phyloP scores from a whole-genome alignment of 1,139 yeast genomes.

The Lodderomyces oxycetoniae region DNA sequence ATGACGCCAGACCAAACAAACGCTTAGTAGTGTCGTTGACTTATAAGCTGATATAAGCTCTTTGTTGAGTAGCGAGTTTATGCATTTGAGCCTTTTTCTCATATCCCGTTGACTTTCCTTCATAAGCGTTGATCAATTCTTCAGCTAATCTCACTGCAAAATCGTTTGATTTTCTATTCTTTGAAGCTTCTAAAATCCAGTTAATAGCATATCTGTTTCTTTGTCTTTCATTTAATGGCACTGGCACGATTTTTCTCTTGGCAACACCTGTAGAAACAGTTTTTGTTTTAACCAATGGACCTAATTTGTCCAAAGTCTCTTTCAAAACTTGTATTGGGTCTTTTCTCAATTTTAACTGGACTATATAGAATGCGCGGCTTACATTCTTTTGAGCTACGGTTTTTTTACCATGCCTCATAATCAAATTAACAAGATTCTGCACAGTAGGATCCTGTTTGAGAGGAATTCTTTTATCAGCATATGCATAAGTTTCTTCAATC shows the following conservation, averaged over 20 bases:
- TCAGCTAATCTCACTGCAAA: conserved; percentile 87
- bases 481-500: conserved; percentile 45
- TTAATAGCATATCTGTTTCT: conserved; percentile 79
- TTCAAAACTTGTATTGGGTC: conserved; percentile 77
- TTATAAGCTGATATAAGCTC: conserved; percentile 54
- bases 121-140: conserved; percentile 72
- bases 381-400: conserved; percentile 72
- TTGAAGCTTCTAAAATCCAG: conserved; percentile 86
- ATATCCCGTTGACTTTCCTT: conserved; percentile 78
- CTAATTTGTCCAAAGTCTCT: conserved; percentile 72
- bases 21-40: too few species aligned
- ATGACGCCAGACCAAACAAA: not conserved
- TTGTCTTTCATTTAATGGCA: conserved; percentile 77
- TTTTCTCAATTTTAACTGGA: conserved; percentile 62
- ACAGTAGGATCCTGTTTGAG: conserved; percentile 62
- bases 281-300: conserved; percentile 78
- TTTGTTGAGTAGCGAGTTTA: conserved; percentile 75
- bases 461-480: conserved; percentile 57
- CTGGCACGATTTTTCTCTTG: conserved; percentile 74
- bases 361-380: conserved; percentile 74
- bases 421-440: conserved; percentile 73
- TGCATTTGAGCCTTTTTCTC: conserved; percentile 83
- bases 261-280: conserved; percentile 84
- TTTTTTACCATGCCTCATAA: conserved; percentile 92
- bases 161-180: conserved; percentile 73